Base-by-base conservation (phyloP, 495 filamentous ascomycete genomes). In the Penicillium coprophilum region DNA sequence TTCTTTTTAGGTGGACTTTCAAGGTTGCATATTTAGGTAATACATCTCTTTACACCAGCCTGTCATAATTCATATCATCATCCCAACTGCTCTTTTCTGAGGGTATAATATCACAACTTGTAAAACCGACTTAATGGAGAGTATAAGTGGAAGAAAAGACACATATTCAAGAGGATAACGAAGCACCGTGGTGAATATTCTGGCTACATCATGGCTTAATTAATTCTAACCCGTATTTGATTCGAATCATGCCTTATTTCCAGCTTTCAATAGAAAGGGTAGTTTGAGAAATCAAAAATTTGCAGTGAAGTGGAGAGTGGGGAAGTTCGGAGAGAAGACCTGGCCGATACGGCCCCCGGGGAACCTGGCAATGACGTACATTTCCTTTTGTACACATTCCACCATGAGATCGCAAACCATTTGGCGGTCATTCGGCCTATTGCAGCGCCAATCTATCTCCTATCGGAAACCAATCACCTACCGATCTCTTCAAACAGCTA, bases 401-500 rank as follows among this genome's bases (percentile, higher is more conserved):
- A 51, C 39, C 15, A 46, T 75, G 71, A 61, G 66, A 41, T 56
- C 62, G 20, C 65, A 62, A 46, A 52, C 56, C 36, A 39, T 65
- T 13, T 66, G 56, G 59, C 71, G 67, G 46, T 68, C 72, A 20
- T 58, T 73, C 7, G 55, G 66, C 39, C 60, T 73, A 47, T 55
- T 74, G 10, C 67, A 69, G 48, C 65, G 66, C 10, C 34, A 20
- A 36, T 39, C 61, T n/a, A 19, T 61, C 47, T 39, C 20, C 47
- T 8, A 58, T 58, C 39, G 65, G 61, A 46, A 46, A 38, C 34
- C 9, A 41, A 43, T 52, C 44, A 49, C 58, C 36, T 64, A 62
- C 20, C 65, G 71, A 34, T 54, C 58, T 51, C 56, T 73, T 47
- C 71, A 74, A 56, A 75, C 67, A 30, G 57, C 63, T 49, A 73